Evolutionary conservation across 1,284 basidiomycete species (phyloP).

Genomic region (Agroathelia rolfsii): DNA sequence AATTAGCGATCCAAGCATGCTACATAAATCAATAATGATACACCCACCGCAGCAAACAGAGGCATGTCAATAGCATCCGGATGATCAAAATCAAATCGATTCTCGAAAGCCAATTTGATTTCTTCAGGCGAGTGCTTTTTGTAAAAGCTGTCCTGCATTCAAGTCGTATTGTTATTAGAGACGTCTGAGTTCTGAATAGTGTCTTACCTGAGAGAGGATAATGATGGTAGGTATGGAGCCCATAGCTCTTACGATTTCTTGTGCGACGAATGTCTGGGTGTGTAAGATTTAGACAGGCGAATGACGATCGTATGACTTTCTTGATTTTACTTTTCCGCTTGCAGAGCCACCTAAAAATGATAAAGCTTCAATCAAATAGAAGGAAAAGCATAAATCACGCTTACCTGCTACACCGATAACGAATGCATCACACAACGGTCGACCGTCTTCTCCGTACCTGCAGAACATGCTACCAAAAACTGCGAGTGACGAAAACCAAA

Average conservation of each 20-base stretch:
- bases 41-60: constrained; percentile 67
- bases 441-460: constrained; percentile 72
- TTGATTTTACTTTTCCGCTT: constrained; percentile 71
- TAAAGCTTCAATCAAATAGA: constrained; percentile 5
- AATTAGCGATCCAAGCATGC: constrained; percentile 2
- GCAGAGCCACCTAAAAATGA: constrained; percentile 68
- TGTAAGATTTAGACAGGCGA: constrained; percentile 10
- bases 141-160: constrained; percentile 84
- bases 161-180: constrained; percentile 2
- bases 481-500: constrained; percentile 9
- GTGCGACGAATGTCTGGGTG: constrained; percentile 80
- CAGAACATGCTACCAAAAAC: constrained; percentile 2
- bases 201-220: constrained; percentile 73
- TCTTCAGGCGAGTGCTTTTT: constrained; percentile 73
- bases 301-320: constrained; percentile 2
- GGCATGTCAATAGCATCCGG: constrained; percentile 90
- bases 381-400: constrained; percentile 27
- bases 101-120: constrained; percentile 73
- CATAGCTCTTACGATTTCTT: constrained; percentile 73
- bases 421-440: constrained; percentile 67
- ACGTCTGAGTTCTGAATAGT: not conserved
- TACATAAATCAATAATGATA: constrained; percentile 2
- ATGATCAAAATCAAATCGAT: constrained; percentile 86
- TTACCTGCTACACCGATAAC: constrained; percentile 89
- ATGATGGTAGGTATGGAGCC: constrained; percentile 83